These are phyloP conservation scores for Penicillium sp. DNA, from an alignment of 2,329 filamentous ascomycete genomes.

Conservation along the genomic window DNA sequence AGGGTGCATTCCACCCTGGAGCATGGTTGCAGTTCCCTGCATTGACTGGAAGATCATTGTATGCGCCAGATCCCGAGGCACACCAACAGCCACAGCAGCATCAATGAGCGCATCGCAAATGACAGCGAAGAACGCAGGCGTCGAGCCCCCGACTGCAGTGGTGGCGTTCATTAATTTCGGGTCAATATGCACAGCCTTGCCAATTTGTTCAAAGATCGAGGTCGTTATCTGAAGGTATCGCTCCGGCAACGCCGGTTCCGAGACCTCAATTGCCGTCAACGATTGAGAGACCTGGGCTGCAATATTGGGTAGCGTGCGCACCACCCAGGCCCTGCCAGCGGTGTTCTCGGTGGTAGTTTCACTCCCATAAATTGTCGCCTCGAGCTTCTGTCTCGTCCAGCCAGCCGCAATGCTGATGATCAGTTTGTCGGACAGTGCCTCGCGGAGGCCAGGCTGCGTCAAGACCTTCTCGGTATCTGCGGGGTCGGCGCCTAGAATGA, in stretches of 20 bases:
- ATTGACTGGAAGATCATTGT: slow-evolving; percentile 65
- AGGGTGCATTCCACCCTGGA: slow-evolving; percentile 62
- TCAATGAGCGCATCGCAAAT: slow-evolving; percentile 63
- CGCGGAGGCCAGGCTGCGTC: slow-evolving; percentile 36
- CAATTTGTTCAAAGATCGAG: slow-evolving; percentile 56
- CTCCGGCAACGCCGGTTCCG: slow-evolving; percentile 45
- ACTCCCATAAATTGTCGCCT: slow-evolving; percentile 37
- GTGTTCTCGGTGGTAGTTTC: slow-evolving; percentile 16
- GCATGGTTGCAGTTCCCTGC: slow-evolving; percentile 60
- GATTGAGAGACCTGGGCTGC: slow-evolving; percentile 48
- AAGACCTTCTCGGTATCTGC: slow-evolving; percentile 46
- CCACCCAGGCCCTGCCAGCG: slow-evolving; percentile 30
- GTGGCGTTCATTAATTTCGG: slow-evolving; percentile 58
- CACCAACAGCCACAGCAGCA: slow-evolving; percentile 63
- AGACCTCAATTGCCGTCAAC: slow-evolving; percentile 53
- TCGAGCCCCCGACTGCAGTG: slow-evolving; percentile 63
- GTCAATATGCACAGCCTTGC: slow-evolving; percentile 53
- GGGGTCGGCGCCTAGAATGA: slow-evolving; percentile 54
- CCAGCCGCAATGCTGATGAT: slow-evolving; percentile 57
- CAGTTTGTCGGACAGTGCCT: slow-evolving; percentile 49
- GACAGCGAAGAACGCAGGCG: slow-evolving; percentile 62
- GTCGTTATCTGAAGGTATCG: slow-evolving; percentile 37
- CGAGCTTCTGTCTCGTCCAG: slow-evolving; percentile 47
- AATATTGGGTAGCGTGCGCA: slow-evolving; percentile 50
- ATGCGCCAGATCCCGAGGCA: slow-evolving; percentile 61